phyloP scores from a whole-genome alignment of 1,284 basidiomycete species.

The Naganishia liquefaciens region DNA sequence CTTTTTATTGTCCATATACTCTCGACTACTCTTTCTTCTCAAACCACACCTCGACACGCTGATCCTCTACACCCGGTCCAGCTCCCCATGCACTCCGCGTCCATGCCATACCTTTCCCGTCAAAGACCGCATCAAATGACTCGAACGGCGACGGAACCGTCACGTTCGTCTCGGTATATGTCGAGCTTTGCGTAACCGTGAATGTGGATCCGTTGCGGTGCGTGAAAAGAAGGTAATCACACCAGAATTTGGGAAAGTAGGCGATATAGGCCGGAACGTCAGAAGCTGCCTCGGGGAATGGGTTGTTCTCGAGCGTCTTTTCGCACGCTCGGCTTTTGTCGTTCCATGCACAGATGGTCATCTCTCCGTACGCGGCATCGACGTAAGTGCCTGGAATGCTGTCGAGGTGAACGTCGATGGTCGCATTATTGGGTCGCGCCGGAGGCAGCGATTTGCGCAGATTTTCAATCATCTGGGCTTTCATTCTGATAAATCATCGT shows the following conservation, averaged over 20 bases:
- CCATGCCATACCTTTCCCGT: constrained; percentile 33
- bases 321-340: neutral
- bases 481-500: neutral
- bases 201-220: constrained; percentile 37
- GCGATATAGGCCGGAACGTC: constrained; percentile 29
- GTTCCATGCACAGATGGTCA: constrained; percentile 19
- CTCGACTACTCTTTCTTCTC: constrained; percentile 9
- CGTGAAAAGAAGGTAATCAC: constrained; percentile 37
- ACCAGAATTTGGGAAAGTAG: constrained; percentile 33
- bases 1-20: too few relatives aligned
- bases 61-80: constrained; percentile 31
- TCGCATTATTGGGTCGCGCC: neutral
- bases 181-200: constrained; percentile 22
- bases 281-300: neutral
- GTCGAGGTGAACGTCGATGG: neutral
- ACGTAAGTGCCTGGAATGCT: constrained; percentile 29
- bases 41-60: constrained; percentile 40
- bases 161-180: constrained; percentile 10
- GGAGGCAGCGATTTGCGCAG: neutral
- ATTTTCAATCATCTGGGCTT: neutral
- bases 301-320: constrained; percentile 3
- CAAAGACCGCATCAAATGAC: constrained; percentile 31
- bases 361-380: constrained; percentile 31
- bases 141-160: constrained; percentile 2
- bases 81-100: constrained; percentile 39